Evolutionary conservation across 768 basidiomycete species (phyloP).

Genomic region (Lactarius deliciosus): DNA sequence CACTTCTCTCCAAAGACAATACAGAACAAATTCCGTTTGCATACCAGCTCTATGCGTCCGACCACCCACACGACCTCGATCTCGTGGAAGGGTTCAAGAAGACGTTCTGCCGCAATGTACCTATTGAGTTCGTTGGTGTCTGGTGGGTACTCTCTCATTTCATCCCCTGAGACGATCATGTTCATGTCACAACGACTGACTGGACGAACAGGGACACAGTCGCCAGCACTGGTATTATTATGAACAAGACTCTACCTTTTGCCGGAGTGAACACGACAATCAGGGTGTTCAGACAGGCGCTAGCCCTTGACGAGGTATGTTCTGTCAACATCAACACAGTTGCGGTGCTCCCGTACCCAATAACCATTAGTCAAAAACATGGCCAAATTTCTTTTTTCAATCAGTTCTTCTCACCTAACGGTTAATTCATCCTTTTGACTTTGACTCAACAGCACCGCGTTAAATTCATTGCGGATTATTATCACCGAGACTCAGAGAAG

Average conservation of each 20-base stretch:
- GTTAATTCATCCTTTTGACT: not conserved
- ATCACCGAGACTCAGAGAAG: slow-evolving; percentile 45
- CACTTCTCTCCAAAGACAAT: slow-evolving; percentile 67
- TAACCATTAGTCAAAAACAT: not conserved
- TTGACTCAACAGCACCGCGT: slow-evolving; percentile 50
- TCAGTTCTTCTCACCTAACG: not conserved
- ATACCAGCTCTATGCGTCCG: slow-evolving; percentile 65
- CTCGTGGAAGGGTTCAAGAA: slow-evolving; percentile 68
- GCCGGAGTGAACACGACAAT: slow-evolving; percentile 60
- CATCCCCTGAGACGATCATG: too few relatives aligned
- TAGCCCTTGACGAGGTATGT: slow-evolving; percentile 73
- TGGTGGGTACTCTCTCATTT: slow-evolving; percentile 49
- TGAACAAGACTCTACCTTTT: slow-evolving; percentile 62
- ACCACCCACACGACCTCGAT: slow-evolving; percentile 40
- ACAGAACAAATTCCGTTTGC: slow-evolving; percentile 70
- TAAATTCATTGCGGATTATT: slow-evolving; percentile 63
- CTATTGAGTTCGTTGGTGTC: slow-evolving; percentile 77
- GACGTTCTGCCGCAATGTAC: slow-evolving; percentile 65
- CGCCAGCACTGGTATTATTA: slow-evolving; percentile 67
- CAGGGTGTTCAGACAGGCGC: slow-evolving; percentile 72
- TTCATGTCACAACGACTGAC: too few relatives aligned
- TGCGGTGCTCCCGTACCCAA: not conserved
- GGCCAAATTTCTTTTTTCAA: not conserved
- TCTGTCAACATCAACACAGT: not conserved
- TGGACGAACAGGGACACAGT: slow-evolving; percentile 66